These are phyloP conservation scores for Excoecaria cochinchinensis DNA, from an alignment of 345 rosid genomes.

Conservation along the genomic window DNA sequence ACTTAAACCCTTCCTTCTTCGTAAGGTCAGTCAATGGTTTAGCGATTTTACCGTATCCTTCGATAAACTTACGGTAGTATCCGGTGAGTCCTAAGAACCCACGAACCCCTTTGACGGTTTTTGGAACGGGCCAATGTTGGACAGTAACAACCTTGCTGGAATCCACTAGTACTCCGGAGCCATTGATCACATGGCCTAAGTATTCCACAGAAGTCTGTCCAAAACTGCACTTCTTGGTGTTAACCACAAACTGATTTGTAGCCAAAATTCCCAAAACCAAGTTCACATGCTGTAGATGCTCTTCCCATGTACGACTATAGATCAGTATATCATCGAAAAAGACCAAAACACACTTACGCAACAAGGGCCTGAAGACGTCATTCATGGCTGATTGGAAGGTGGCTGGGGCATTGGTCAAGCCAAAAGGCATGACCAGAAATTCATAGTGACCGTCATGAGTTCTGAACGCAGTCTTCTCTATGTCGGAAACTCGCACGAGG, in stretches of 20 bases:
- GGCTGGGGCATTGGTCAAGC: not conserved
- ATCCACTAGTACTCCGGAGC: not conserved
- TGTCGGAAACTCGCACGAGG: not conserved
- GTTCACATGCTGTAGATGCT: not conserved
- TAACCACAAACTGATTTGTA: not conserved
- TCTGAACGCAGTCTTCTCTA: not conserved
- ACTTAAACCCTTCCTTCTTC: too few species aligned
- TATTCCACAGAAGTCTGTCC: not conserved
- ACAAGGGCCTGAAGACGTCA: not conserved
- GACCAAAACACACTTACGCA: too few species aligned
- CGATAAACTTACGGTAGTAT: not conserved
- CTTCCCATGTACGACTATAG: not conserved
- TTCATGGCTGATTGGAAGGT: not conserved
- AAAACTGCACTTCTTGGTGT: not conserved
- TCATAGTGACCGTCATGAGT: not conserved
- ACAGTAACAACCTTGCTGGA: not conserved
- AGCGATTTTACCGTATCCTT: not conserved
- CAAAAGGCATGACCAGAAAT: not conserved
- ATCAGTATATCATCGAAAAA: not conserved
- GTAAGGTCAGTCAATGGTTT: not conserved
- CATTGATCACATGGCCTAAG: not conserved
- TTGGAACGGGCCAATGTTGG: not conserved
- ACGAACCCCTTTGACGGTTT: not conserved
- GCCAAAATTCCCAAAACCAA: not conserved
- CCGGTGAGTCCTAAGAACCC: not conserved